Evolutionary conservation across 305 asterid species (phyloP).

Genomic region (Stenogyne calaminthoides): DNA sequence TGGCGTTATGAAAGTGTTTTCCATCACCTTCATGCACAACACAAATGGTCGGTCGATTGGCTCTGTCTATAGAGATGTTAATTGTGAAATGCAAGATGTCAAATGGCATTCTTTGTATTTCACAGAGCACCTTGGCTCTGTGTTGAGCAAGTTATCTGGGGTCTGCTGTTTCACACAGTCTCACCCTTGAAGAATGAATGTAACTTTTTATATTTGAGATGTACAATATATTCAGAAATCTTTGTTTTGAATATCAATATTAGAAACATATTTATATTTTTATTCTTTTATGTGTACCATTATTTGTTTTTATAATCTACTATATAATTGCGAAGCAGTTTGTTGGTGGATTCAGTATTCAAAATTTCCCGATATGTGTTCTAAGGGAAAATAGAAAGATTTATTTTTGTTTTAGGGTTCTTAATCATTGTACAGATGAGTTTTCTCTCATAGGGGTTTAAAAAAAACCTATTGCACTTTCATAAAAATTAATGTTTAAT

Average conservation of each 20-base stretch:
- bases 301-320: background rate
- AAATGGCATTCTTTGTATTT: background rate
- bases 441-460: too few relatives aligned
- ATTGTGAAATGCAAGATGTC: background rate
- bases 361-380: too few relatives aligned
- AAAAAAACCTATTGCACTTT: too few relatives aligned
- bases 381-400: too few relatives aligned
- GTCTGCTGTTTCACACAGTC: background rate
- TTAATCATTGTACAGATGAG: too few relatives aligned
- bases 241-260: background rate
- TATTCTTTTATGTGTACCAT: background rate
- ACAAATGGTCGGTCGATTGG: constrained; percentile 96
- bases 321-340: background rate
- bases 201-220: background rate
- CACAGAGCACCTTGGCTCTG: background rate
- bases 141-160: background rate
- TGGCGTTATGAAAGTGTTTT: constrained; percentile 81
- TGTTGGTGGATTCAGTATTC: background rate
- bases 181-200: background rate
- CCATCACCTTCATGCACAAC: constrained; percentile 85
- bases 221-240: background rate
- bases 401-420: too few relatives aligned
- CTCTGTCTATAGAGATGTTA: constrained; percentile 68
- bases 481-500: too few relatives aligned
- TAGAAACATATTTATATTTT: background rate